These are phyloP conservation scores for Yamadazyma philogaea DNA, from an alignment of 805 yeast species.

Conservation along the genomic window DNA sequence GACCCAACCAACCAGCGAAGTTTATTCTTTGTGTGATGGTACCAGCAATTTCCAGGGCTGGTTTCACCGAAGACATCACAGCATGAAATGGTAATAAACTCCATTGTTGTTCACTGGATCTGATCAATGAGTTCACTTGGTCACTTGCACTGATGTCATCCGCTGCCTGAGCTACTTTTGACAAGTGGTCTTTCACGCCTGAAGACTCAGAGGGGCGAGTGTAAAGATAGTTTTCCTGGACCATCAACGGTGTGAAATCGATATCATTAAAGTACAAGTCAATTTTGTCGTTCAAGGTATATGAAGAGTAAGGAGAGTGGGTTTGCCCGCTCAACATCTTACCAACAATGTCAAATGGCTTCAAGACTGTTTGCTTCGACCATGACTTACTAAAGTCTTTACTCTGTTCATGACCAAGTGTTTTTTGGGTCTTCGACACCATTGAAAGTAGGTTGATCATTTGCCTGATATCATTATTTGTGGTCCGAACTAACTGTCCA, in stretches of 20 bases:
- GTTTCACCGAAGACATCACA: slow-evolving; percentile 77
- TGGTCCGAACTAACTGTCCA: slow-evolving; percentile 79
- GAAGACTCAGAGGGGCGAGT: slow-evolving; percentile 55
- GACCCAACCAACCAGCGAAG: slow-evolving; percentile 87
- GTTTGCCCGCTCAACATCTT: slow-evolving; percentile 58
- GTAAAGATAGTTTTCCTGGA: slow-evolving; percentile 84
- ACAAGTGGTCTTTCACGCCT: slow-evolving; percentile 51
- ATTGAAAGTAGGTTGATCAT: slow-evolving; percentile 87
- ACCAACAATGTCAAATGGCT: slow-evolving; percentile 87
- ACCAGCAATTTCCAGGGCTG: slow-evolving; percentile 74
- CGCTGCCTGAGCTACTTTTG: slow-evolving; percentile 72
- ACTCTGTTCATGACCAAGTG: slow-evolving; percentile 62
- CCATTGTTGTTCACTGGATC: slow-evolving; percentile 94
- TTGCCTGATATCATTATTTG: slow-evolving; percentile 91
- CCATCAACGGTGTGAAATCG: slow-evolving; percentile 92
- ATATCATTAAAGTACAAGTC: slow-evolving; percentile 91
- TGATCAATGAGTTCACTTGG: slow-evolving; percentile 72
- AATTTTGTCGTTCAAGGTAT: slow-evolving; percentile 73
- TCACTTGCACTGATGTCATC: slow-evolving; percentile 86
- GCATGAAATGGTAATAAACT: slow-evolving; percentile 89
- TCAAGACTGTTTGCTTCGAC: slow-evolving; percentile 86
- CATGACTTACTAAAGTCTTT: slow-evolving; percentile 62
- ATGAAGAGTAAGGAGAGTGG: slow-evolving; percentile 50
- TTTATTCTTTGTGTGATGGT: slow-evolving; percentile 62
- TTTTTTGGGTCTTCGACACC: slow-evolving; percentile 68